Base-by-base conservation (phyloP, 495 filamentous ascomycete species). In the Cladorrhinum samala region DNA sequence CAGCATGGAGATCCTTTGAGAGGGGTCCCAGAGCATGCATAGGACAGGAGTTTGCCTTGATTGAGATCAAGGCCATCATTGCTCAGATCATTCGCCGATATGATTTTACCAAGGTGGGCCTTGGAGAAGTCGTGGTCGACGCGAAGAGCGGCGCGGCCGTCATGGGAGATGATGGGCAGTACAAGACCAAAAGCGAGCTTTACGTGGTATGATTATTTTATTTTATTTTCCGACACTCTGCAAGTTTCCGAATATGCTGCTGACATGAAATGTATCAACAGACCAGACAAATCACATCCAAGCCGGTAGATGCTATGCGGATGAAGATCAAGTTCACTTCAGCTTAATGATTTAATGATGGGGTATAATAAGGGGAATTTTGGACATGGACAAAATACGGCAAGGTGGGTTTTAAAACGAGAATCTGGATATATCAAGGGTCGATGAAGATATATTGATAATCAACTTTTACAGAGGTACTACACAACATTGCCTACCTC, bases 21-120 rank as follows among this genome's bases (percentile, higher is more conserved):
- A 62, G 65, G 13, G 77, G 77, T 0, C 72, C 77, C 5, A 53
- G 77, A 2, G 68, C 59, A 23, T 81, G 78, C 51, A 76, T 81
- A n/a, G 77, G 78, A 0, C 71, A 76, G 52, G 72, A 75, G 37
- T 62, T 80, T 13, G 72, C 73, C 0, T 69, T 37, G 30, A 6
- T 7, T 7, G 6, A 7, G 30, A 7, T 37, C 7, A 37, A 6
- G 30, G 14, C 30, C 14, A 14, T 37, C 7, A 14, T 37, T 7
- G 30, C 30, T 7, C 30, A 7, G 30, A 14, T 37, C 7, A 14
- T 14, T 7, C 7, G 30, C 7, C 7, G 7, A 14, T 37, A 37
- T 37, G 30, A 37, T 37, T 14, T 37, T 14, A 14, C 7, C 7
- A 37, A 37, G 30, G 30, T 37, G 6, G 30, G 30, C 30, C 30